Evolutionary conservation across 345 rosid species (phyloP), one percentile per base, ranked within the genome.

Genomic region (Populus euphratica): DNA sequence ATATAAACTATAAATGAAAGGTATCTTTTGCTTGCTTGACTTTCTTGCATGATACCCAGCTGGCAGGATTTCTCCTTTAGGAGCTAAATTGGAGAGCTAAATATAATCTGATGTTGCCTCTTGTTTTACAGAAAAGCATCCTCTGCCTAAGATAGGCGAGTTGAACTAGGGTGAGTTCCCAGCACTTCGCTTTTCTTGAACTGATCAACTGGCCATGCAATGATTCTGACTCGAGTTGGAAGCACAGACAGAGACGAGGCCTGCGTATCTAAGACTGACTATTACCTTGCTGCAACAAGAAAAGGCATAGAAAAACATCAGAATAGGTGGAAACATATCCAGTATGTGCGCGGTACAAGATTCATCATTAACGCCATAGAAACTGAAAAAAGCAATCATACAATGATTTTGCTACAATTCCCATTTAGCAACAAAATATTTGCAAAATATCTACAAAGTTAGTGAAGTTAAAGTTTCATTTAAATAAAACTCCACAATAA

Each of bases 111-210:
- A 41, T 41, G 44, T 1, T 41, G 44, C 41, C 97, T 90, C 86
- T 91, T 90, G 78, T 77, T 86, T 75, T 88, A 81, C 62, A 96
- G 35, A 33, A 33, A 86, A 71, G 97, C 97, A 77, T 93, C 93
- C 90, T 96, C 99, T 0, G 99, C 98, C 65, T 88, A 91, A 47
- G 95, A 81, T 70, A 93, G 88, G 63, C 91, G 95, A 79, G 84
- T 77, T 31, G 94, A 98, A 75, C 59, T 67, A 35, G 88, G 80
- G 41, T 78, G 83, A 73, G 78, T 83, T 68, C 85, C 84, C 49
- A 71, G 12, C 31, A 72, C 74, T 68, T 84, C 90, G 81, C 70
- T 87, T 80, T 84, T 92, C 87, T 86, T 89, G 21, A 81, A 78
- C 52, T 89, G 91, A 82, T 83, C 88, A 50, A 81, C 76, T 76